A percentile compares a stretch with the other conserved stretches of the same genome.
These are phyloP conservation scores for Irpex sp. DNA, from an alignment of 1,284 basidiomycete genomes.

Conservation along the genomic window DNA sequence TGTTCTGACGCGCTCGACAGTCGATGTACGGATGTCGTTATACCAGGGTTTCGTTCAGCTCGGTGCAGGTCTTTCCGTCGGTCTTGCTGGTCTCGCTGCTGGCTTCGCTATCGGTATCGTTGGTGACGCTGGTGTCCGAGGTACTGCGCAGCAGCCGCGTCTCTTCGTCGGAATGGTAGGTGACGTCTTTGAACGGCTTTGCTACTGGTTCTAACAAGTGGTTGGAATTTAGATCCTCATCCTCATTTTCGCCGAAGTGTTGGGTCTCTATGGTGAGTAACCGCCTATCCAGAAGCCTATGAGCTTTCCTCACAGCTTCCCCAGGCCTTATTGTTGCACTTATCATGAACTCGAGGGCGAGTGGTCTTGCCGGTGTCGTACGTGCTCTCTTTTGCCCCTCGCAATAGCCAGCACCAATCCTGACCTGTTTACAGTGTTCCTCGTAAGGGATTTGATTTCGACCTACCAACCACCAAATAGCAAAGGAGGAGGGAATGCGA, in stretches of 20 bases:
- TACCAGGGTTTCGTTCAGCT: slow-evolving; percentile 88
- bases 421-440: slow-evolving; percentile 8
- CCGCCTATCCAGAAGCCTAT: slow-evolving; percentile 1
- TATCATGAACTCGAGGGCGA: slow-evolving; percentile 77
- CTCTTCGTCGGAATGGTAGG: slow-evolving; percentile 86
- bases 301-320: slow-evolving; percentile 5
- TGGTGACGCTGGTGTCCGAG: slow-evolving; percentile 91
- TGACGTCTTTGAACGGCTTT: slow-evolving; percentile 4
- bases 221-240: slow-evolving; percentile 48
- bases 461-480: background rate
- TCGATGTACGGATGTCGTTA: slow-evolving; percentile 54
- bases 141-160: slow-evolving; percentile 88
- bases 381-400: slow-evolving; percentile 4
- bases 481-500: background rate
- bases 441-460: slow-evolving; percentile 1
- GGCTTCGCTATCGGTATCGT: slow-evolving; percentile 95
- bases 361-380: slow-evolving; percentile 22
- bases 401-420: background rate
- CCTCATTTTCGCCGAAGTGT: slow-evolving; percentile 83
- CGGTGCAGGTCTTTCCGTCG: slow-evolving; percentile 85
- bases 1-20: slow-evolving; percentile 26
- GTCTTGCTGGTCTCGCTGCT: slow-evolving; percentile 85
- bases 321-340: slow-evolving; percentile 82
- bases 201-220: background rate
- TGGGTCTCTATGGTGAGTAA: slow-evolving; percentile 67